phyloP scores from a whole-genome alignment of 2,329 filamentous ascomycete species.

The Orbilia ellipsospora region DNA sequence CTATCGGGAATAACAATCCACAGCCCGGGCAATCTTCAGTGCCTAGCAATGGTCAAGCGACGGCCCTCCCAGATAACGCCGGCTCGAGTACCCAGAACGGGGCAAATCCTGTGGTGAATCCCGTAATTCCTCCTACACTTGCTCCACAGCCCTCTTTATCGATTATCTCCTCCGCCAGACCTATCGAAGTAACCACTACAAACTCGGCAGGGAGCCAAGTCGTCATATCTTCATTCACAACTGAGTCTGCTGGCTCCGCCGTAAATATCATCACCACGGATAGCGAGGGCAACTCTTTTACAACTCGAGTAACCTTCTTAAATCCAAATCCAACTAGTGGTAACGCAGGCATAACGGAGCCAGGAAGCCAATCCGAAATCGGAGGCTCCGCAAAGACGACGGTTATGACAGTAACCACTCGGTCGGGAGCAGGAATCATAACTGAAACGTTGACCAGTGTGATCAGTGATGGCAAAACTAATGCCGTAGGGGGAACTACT shows the following conservation, averaged over 20 bases:
- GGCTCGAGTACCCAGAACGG: constrained; percentile 11
- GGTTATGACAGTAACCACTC: constrained; percentile 35
- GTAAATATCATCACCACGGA: constrained; percentile 42
- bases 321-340: constrained; percentile 7
- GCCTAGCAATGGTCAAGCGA: constrained; percentile 8
- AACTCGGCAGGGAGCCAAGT: constrained; percentile 22
- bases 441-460: constrained; percentile 32
- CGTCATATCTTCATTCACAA: constrained; percentile 37
- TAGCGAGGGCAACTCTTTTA: constrained; percentile 29
- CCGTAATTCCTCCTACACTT: constrained; percentile 3
- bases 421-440: constrained; percentile 14
- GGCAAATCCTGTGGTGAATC: neutral
- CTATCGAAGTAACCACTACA: constrained; percentile 34
- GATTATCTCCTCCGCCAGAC: constrained; percentile 17
- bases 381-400: constrained; percentile 21
- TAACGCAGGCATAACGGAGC: neutral
- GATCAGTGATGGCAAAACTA: constrained; percentile 6
- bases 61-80: constrained; percentile 5
- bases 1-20: neutral
- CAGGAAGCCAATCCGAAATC: neutral
- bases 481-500: neutral
- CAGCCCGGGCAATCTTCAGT: neutral
- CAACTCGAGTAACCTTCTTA: constrained; percentile 33
- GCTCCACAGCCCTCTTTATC: constrained; percentile 31
- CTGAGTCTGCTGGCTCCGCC: constrained; percentile 14